Evolutionary conservation across 805 yeast genomes (phyloP).

Genomic region (Teunomyces stri): DNA sequence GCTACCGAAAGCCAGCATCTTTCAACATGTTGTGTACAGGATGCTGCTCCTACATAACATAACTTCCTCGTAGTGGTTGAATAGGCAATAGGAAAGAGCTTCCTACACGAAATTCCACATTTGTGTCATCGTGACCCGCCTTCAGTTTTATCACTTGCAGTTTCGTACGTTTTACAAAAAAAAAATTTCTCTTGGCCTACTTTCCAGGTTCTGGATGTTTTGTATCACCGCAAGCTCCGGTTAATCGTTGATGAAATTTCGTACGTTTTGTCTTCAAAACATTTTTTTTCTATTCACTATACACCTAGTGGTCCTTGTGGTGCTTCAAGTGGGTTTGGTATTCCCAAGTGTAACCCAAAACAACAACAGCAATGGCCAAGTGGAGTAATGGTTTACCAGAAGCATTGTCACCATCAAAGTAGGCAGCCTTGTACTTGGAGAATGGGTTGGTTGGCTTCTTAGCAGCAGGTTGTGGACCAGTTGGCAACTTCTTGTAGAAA

Average conservation of each 20-base stretch:
- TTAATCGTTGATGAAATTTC: too few species aligned
- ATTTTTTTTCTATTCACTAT: not conserved
- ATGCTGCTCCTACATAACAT: too few species aligned
- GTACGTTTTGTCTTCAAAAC: not conserved
- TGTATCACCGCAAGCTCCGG: not conserved
- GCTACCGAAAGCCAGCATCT: too few species aligned
- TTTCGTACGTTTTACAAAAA: too few species aligned
- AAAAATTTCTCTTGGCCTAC: not conserved
- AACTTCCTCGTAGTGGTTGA: too few species aligned
- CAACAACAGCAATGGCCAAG: conserved; percentile 62
- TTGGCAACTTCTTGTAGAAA: conserved; percentile 94
- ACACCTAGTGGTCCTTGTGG: conserved; percentile 14
- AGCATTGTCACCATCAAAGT: conserved; percentile 80
- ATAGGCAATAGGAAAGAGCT: too few species aligned
- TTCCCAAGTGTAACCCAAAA: conserved; percentile 86
- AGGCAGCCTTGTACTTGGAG: conserved; percentile 81
- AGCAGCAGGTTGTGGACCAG: conserved; percentile 80
- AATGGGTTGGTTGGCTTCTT: conserved; percentile 64
- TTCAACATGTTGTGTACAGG: too few species aligned
- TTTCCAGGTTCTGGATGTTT: not conserved
- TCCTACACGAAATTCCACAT: too few species aligned
- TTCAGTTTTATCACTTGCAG: too few species aligned
- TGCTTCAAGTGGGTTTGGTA: conserved; percentile 81
- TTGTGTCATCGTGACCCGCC: too few species aligned
- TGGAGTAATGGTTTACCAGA: conserved; percentile 82